A percentile compares a stretch with the other conserved stretches of the same genome.
phyloP scores from a whole-genome alignment of 176 grass and related monocot species.

The Secale cereale region DNA sequence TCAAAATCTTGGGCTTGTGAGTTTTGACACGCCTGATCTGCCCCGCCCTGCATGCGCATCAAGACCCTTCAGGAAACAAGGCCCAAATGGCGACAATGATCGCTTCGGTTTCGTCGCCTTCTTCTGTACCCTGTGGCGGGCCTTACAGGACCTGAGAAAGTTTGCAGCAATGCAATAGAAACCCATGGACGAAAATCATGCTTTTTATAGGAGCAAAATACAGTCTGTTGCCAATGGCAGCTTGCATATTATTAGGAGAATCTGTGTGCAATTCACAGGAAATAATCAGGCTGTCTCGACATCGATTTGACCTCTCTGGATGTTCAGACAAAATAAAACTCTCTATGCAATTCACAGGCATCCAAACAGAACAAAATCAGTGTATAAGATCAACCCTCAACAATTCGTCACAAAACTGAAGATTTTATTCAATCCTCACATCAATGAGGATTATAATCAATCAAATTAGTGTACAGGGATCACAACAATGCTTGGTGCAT shows the following conservation, averaged over 20 bases:
- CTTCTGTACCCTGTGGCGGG: conserved; percentile 1
- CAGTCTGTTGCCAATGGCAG: neutral
- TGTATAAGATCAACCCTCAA: neutral
- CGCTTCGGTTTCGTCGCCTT: neutral
- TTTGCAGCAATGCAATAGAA: neutral
- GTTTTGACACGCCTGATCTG: neutral
- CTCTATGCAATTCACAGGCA: neutral
- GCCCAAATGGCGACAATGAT: conserved; percentile 12
- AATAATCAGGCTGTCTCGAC: neutral
- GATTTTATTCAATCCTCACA: neutral
- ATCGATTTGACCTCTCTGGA: neutral
- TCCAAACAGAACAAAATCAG: neutral
- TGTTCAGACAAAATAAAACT: neutral
- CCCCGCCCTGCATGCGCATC: neutral
- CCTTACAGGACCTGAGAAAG: neutral
- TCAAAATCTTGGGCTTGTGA: neutral
- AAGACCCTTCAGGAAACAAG: conserved; percentile 14
- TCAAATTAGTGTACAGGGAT: conserved; percentile 4
- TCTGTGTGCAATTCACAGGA: neutral
- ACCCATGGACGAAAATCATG: conserved; percentile 7
- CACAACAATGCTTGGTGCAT: conserved; percentile 22
- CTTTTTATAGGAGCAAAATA: neutral
- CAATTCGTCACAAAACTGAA: neutral
- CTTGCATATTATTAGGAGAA: conserved; percentile 29
- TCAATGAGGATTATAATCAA: neutral